Conservation (phyloP, 495 filamentous ascomycete genomes). For the Aspergillus bertholletiae region DNA sequence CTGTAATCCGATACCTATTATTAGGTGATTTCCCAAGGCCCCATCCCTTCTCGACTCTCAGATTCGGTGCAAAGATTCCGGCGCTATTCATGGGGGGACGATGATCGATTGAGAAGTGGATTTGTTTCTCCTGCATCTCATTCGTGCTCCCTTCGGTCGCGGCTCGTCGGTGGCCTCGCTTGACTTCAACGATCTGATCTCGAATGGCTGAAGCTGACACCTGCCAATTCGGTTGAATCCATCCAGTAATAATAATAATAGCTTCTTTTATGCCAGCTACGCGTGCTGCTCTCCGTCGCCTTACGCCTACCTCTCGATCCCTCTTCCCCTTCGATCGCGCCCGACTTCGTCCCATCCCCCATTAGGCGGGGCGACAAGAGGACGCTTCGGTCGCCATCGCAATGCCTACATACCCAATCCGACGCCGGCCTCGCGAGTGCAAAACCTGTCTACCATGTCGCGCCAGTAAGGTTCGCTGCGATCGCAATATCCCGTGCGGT, state of each 20-base stretch:
- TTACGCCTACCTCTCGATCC: background rate
- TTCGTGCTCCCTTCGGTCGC: background rate
- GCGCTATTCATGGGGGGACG: background rate
- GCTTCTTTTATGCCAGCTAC: background rate
- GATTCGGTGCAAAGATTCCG: background rate
- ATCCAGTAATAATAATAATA: background rate
- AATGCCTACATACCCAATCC: slow-evolving; percentile 41
- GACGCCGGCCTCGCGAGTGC: slow-evolving; percentile 45
- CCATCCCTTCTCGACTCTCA: too few relatives aligned
- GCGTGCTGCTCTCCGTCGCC: background rate
- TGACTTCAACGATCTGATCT: background rate
- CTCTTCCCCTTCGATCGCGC: background rate
- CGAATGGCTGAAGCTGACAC: background rate
- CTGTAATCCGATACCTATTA: background rate
- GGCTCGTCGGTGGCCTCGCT: background rate
- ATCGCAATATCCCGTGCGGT: slow-evolving; percentile 69
- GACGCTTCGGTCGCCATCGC: slow-evolving; percentile 5
- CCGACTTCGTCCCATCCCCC: slow-evolving; percentile 5
- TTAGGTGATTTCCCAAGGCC: background rate
- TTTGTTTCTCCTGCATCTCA: background rate
- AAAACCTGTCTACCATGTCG: slow-evolving; percentile 49
- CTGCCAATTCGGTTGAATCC: background rate
- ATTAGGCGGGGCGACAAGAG: slow-evolving; percentile 17
- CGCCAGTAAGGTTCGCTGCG: slow-evolving; percentile 59
- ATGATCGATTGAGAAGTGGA: background rate